These are phyloP conservation scores for Daldinia eschscholtzii DNA, from an alignment of 2,329 filamentous ascomycete species.

Conservation along the genomic window DNA sequence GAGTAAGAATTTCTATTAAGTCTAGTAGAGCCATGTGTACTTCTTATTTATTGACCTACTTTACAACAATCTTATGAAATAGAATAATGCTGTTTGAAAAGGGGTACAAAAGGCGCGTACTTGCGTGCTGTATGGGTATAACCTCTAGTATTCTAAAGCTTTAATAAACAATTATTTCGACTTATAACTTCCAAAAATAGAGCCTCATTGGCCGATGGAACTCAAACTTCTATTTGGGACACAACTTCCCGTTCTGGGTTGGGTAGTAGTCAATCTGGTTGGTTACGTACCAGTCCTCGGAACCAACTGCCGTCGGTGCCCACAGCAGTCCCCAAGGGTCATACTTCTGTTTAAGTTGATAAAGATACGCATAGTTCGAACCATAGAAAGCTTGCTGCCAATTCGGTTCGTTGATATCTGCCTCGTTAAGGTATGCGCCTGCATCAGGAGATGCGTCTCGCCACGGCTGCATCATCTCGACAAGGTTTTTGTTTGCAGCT, in stretches of 20 bases:
- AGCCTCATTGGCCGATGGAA: neutral
- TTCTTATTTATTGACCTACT: too few species aligned
- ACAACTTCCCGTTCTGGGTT: slow-evolving; percentile 45
- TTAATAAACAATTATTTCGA: neutral
- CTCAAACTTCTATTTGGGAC: slow-evolving; percentile 34
- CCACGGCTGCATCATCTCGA: slow-evolving; percentile 43
- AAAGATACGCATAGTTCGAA: slow-evolving; percentile 57
- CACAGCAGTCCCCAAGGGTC: slow-evolving; percentile 62
- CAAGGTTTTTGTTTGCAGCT: slow-evolving; percentile 33
- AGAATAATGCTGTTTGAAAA: neutral
- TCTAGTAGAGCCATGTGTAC: too few species aligned
- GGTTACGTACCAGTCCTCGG: slow-evolving; percentile 60
- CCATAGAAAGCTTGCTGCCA: slow-evolving; percentile 63
- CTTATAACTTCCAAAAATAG: slow-evolving; percentile 1
- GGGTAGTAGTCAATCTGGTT: slow-evolving; percentile 39
- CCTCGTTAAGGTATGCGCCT: slow-evolving; percentile 65
- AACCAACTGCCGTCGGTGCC: slow-evolving; percentile 62
- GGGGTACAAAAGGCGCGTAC: neutral
- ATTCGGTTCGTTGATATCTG: slow-evolving; percentile 60
- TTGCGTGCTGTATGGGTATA: neutral
- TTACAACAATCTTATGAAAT: neutral
- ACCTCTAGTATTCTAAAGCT: neutral
- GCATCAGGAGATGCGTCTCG: slow-evolving; percentile 51
- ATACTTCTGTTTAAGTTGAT: slow-evolving; percentile 62
- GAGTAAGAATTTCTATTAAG: too few species aligned